Evolutionary conservation across 176 grass and related monocot genomes (phyloP).

Genomic region (Alloteropsis semialata): DNA sequence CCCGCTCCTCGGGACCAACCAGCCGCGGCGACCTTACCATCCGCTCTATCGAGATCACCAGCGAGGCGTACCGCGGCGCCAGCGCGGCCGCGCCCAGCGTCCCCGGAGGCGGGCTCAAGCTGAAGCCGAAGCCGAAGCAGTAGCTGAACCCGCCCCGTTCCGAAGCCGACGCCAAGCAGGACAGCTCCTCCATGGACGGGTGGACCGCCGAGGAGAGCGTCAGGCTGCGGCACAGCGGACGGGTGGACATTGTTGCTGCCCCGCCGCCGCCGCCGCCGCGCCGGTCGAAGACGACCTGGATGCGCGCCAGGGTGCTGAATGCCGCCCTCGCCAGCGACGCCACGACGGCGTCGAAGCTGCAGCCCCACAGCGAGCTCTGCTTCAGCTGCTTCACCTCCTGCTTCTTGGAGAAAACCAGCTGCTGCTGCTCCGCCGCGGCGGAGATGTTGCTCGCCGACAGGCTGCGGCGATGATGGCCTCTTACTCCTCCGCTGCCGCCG

Average conservation of each 20-base stretch:
- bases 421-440: slow-evolving; percentile 60
- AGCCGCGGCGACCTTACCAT: slow-evolving; percentile 52
- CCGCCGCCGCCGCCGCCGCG: too few species aligned
- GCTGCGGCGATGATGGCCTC: slow-evolving; percentile 26
- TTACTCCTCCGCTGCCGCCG: not conserved
- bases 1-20: slow-evolving; percentile 55
- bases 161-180: not conserved
- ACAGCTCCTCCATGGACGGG: slow-evolving; percentile 41
- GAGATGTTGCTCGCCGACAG: slow-evolving; percentile 60
- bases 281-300: slow-evolving; percentile 74
- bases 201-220: slow-evolving; percentile 55
- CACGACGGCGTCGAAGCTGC: slow-evolving; percentile 62
- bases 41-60: slow-evolving; percentile 77
- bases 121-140: slow-evolving; percentile 46
- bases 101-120: slow-evolving; percentile 42
- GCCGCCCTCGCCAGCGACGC: slow-evolving; percentile 45
- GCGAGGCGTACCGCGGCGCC: slow-evolving; percentile 49
- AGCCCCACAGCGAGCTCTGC: slow-evolving; percentile 73
- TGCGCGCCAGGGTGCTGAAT: slow-evolving; percentile 62
- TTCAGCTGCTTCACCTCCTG: slow-evolving; percentile 86
- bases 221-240: slow-evolving; percentile 53
- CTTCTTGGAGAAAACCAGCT: slow-evolving; percentile 70
- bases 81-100: slow-evolving; percentile 71
- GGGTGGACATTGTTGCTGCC: too few species aligned
- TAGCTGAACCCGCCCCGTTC: slow-evolving; percentile 25